Base-by-base conservation (phyloP, 208 protist genomes). In the Leishmania amazonensis region DNA sequence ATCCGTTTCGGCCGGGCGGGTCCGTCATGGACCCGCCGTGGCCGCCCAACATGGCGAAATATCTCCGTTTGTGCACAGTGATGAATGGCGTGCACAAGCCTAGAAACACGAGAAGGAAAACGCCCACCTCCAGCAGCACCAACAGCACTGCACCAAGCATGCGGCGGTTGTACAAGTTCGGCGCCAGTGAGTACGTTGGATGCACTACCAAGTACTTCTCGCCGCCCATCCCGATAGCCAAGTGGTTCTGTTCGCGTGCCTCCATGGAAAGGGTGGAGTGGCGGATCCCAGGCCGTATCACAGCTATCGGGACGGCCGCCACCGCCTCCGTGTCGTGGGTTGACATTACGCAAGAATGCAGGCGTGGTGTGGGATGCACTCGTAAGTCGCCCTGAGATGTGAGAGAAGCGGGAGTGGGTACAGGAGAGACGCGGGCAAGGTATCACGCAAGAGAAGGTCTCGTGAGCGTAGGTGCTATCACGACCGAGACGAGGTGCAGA, bases 191-290 rank as follows among this genome's bases (percentile, higher is more conserved):
- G 75, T 78, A 78, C 0, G 11, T 67, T 1, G 75, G 75, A 31
- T 78, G 75, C 35, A 78, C 75, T 11, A 47, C 75, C 21, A 78
- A 64, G 57, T 78, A 78, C 24, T 8, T 24, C 35, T 78, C 38
- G 3, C 40, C 53, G 9, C 51, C 24, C 38, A 51, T 38, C 57
- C 75, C 57, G 2, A 78, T 28, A 51, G 75, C 53, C 53, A 78
- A 5, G 53, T 78, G 75, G 40, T 78, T 60, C 40, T 68, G 54
- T 31, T 68, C 5, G 21, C 21, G 75, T 19, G 21, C 53, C 54
- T 78, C 57, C 35, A 21, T 9, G 9, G 75, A 54, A 35, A 78
- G 75, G 38, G 57, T 51, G 15, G 53, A 40, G 53, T 54, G 19
- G 53, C 57, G 75, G 6, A 65, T 38, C 15, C 40, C 75, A 35